A percentile compares a stretch with the other conserved stretches of the same genome.
phyloP scores from a whole-genome alignment of 2,329 filamentous ascomycete species.

The Podosphaera aphanis region DNA sequence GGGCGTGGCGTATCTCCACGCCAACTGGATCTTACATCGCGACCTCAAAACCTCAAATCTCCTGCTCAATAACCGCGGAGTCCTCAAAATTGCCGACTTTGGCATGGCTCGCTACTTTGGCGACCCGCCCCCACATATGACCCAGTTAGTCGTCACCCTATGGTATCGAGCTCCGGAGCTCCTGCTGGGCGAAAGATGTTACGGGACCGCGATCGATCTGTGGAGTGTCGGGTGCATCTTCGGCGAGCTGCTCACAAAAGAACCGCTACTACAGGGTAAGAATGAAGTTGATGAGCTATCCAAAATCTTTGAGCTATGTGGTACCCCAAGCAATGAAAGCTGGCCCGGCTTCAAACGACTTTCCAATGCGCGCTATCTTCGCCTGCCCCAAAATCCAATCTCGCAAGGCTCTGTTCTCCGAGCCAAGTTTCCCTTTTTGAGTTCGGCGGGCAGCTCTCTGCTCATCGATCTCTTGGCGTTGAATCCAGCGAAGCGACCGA shows the following conservation, averaged over 20 bases:
- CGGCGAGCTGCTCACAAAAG: constrained; percentile 64
- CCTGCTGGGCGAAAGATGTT: constrained; percentile 55
- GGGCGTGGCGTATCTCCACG: constrained; percentile 68
- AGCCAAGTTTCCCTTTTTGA: constrained; percentile 60
- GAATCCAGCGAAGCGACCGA: constrained; percentile 48
- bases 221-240: constrained; percentile 96
- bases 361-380: constrained; percentile 63
- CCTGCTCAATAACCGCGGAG: constrained; percentile 81
- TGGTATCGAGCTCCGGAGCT: constrained; percentile 93
- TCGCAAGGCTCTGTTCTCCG: constrained; percentile 34
- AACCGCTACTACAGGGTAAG: constrained; percentile 63
- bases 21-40: constrained; percentile 74
- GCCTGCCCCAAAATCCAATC: constrained; percentile 30
- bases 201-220: constrained; percentile 63
- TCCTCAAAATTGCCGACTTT: constrained; percentile 91
- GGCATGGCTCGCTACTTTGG: constrained; percentile 87
- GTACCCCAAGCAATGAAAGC: constrained; percentile 54
- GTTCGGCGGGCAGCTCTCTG: constrained; percentile 46
- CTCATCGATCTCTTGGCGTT: constrained; percentile 48
- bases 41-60: constrained; percentile 89
- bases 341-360: constrained; percentile 78
- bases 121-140: constrained; percentile 55
- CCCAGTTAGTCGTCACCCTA: constrained; percentile 80
- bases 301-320: constrained; percentile 74
- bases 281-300: constrained; percentile 83